A percentile compares a stretch with the other conserved stretches of the same genome.
Evolutionary conservation across 495 filamentous ascomycete genomes (phyloP).

Genomic region (Amphirosellinia nigrospora): DNA sequence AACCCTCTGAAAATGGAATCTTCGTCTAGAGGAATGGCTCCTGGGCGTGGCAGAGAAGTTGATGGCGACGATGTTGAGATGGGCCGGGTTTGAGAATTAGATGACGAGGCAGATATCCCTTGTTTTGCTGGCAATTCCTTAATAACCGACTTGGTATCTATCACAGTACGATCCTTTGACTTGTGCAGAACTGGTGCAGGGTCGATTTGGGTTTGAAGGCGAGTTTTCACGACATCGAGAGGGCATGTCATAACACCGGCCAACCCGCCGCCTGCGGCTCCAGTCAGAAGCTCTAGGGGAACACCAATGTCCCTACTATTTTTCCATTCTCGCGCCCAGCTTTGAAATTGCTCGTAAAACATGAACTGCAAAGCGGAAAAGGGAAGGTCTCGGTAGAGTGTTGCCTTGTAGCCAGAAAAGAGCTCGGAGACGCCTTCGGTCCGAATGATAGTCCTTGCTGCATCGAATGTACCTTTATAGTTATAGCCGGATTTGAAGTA

Average conservation of each 20-base stretch:
- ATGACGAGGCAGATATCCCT: constrained; percentile 28
- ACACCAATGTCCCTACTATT: constrained; percentile 78
- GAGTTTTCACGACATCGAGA: constrained; percentile 95
- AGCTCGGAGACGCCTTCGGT: constrained; percentile 83
- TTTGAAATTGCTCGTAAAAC: constrained; percentile 94
- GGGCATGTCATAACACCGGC: constrained; percentile 95
- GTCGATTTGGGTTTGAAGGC: constrained; percentile 94
- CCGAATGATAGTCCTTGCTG: constrained; percentile 79
- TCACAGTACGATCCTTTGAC: constrained; percentile 30
- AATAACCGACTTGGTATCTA: constrained; percentile 26
- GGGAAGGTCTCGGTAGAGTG: constrained; percentile 90
- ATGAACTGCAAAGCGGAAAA: constrained; percentile 97
- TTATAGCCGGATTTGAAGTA: constrained; percentile 93
- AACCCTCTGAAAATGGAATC: constrained; percentile 86
- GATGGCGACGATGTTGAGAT: constrained; percentile 88
- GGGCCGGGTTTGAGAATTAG: constrained; percentile 59
- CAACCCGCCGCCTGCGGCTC: constrained; percentile 89
- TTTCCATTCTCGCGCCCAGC: constrained; percentile 74
- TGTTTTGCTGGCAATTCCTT: constrained; percentile 33
- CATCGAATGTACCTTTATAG: constrained; percentile 80
- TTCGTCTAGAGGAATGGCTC: constrained; percentile 79
- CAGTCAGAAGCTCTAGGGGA: constrained; percentile 84
- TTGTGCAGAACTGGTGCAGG: constrained; percentile 34
- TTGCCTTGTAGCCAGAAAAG: constrained; percentile 94
- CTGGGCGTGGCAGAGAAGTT: constrained; percentile 75